A percentile compares a stretch with the other conserved stretches of the same genome.
phyloP scores from a whole-genome alignment of 2,329 filamentous ascomycete species.

The Penicillium sp. region DNA sequence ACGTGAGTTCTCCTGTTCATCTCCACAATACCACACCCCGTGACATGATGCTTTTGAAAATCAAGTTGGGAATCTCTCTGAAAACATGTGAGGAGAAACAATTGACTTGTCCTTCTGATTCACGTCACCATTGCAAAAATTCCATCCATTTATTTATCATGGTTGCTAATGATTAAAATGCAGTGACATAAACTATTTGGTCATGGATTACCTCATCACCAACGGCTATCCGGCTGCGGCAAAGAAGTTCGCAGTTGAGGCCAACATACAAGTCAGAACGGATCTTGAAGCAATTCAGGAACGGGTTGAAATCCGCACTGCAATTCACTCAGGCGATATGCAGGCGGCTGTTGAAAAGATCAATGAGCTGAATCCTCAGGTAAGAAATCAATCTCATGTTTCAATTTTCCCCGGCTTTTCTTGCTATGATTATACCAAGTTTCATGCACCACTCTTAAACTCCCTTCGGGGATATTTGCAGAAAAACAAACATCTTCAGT shows the following conservation, averaged over 20 bases:
- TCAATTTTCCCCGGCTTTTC: conserved; percentile 13
- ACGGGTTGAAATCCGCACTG: conserved; percentile 78
- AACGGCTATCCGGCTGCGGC: conserved; percentile 93
- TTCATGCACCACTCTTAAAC: conserved; percentile 99
- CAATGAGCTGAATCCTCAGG: conserved; percentile 87
- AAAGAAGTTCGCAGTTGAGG: conserved; percentile 89
- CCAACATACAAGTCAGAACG: conserved; percentile 75
- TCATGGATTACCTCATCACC: conserved; percentile 95
- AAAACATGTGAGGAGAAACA: conserved; percentile 87
- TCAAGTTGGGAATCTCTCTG: conserved; percentile 99
- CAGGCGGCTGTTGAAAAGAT: conserved; percentile 80
- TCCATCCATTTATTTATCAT: conserved; percentile 4
- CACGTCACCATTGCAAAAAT: conserved; percentile 20
- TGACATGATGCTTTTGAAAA: conserved; percentile 73
- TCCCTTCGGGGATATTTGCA: conserved; percentile 77
- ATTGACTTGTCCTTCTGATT: conserved; percentile 76
- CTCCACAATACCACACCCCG: conserved; percentile 11
- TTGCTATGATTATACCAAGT: conserved; percentile 88
- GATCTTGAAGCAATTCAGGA: conserved; percentile 71
- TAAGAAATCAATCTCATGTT: conserved; percentile 53
- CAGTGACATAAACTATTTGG: conserved; percentile 92
- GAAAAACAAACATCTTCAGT: conserved; percentile 77
- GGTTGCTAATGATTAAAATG: conserved; percentile 30
- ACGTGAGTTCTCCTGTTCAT: conserved; percentile 61
- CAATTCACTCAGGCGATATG: conserved; percentile 82